Evolutionary conservation across 2,329 filamentous ascomycete genomes (phyloP).

Genomic region (Aspergillus niger): DNA sequence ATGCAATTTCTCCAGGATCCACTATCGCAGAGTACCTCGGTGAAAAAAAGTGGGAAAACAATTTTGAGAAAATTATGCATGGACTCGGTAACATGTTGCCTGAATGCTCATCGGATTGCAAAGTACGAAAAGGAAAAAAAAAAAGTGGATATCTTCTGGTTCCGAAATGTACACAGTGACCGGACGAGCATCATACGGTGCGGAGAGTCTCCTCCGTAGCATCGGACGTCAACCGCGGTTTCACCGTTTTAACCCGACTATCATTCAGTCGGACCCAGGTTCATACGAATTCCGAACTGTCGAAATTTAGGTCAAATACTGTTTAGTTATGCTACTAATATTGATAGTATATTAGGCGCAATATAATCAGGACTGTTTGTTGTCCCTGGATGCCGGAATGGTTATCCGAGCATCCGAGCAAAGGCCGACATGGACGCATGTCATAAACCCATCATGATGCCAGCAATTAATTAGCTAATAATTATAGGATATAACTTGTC

Average conservation of each 20-base stretch:
- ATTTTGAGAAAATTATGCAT: not conserved
- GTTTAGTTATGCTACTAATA: no score
- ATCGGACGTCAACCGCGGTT: constrained; percentile 11
- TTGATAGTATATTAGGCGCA: no score
- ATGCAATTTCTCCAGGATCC: not conserved
- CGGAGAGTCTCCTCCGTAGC: constrained; percentile 4
- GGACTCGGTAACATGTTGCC: constrained; percentile 12
- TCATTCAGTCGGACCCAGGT: not conserved
- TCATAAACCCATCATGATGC: not conserved
- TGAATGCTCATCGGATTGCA: not conserved
- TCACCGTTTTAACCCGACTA: constrained; percentile 4
- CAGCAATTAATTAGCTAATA: not conserved
- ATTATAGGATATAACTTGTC: no score
- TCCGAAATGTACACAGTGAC: not conserved
- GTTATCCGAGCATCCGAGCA: not conserved
- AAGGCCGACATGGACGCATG: no score
- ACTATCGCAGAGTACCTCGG: not conserved
- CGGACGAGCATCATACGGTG: constrained; percentile 15
- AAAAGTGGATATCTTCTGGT: not conserved
- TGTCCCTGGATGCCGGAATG: not conserved
- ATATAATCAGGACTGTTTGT: no score
- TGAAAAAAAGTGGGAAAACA: not conserved
- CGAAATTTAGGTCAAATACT: no score
- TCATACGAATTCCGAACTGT: no score
- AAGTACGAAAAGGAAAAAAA: not conserved